Evolutionary conservation across 2,329 filamentous ascomycete species (phyloP).

Genomic region (Exophiala spinifera): DNA sequence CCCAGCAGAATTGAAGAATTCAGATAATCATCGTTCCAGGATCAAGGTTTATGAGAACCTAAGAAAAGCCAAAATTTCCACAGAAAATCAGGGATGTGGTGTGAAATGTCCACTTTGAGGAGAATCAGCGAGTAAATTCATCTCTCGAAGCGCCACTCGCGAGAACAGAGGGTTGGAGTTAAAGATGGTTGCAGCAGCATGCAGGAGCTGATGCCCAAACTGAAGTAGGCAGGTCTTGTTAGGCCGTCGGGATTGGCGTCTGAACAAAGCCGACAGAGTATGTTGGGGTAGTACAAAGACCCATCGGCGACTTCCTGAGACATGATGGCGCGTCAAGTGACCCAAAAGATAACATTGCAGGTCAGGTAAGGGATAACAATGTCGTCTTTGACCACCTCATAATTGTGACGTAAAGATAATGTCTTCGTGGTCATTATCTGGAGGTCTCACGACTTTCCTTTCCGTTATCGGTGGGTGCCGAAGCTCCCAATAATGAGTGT

Average conservation of each 20-base stretch:
- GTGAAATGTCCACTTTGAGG: conserved; percentile 13
- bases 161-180: conserved; percentile 13
- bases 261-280: conserved; percentile 10
- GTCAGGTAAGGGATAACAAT: conserved; percentile 3
- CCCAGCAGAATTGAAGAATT: conserved; percentile 1
- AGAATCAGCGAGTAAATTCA: conserved; percentile 18
- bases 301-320: conserved; percentile 1
- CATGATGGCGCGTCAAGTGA: conserved; percentile 4
- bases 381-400: background rate
- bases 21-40: conserved; percentile 10
- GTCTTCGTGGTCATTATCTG: conserved; percentile 17
- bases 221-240: conserved; percentile 18
- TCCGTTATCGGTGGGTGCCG: conserved; percentile 19
- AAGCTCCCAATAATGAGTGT: conserved; percentile 9
- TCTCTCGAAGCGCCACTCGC: conserved; percentile 27
- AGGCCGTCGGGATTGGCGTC: conserved; percentile 11
- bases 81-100: conserved; percentile 19
- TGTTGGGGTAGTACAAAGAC: conserved; percentile 9
- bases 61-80: conserved; percentile 11
- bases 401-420: conserved; percentile 24
- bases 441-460: conserved; percentile 1
- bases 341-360: conserved; percentile 20
- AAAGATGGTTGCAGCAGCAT: conserved; percentile 7
- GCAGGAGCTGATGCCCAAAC: conserved; percentile 19
- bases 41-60: conserved; percentile 16